Evolutionary conservation across 1,139 yeast genomes (phyloP).

Genomic region (Suhomyces ambrosiae): DNA sequence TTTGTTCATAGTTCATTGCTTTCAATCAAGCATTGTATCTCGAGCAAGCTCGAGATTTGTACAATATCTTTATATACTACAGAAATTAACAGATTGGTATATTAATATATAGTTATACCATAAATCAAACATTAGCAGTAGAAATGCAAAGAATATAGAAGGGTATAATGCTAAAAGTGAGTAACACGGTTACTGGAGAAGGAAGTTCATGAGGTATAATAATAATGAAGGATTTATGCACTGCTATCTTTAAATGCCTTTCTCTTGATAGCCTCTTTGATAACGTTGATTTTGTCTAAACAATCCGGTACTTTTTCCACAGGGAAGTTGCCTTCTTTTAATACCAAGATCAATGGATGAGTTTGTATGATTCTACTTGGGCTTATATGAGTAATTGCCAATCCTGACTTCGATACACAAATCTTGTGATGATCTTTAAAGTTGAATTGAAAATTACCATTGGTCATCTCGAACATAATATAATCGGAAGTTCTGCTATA

Average conservation of each 20-base stretch:
- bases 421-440: slow-evolving; percentile 93
- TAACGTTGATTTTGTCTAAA: slow-evolving; percentile 37
- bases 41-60: slow-evolving; percentile 3
- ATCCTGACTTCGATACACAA: slow-evolving; percentile 75
- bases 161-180: slow-evolving; percentile 11
- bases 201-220: slow-evolving; percentile 7
- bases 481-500: slow-evolving; percentile 76
- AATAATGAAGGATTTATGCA: not conserved
- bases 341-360: slow-evolving; percentile 59
- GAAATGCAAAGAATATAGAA: slow-evolving; percentile 10
- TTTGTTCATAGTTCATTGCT: too few species aligned
- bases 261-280: slow-evolving; percentile 45
- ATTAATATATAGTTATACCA: slow-evolving; percentile 5
- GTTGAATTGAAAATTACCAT: slow-evolving; percentile 91
- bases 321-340: slow-evolving; percentile 66
- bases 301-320: slow-evolving; percentile 56
- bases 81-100: slow-evolving; percentile 1
- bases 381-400: slow-evolving; percentile 78
- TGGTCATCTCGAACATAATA: slow-evolving; percentile 91
- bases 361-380: slow-evolving; percentile 76
- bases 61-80: slow-evolving; percentile 3
- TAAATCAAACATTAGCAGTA: slow-evolving; percentile 13
- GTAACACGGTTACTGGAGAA: slow-evolving; percentile 13
- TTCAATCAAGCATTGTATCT: not conserved
- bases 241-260: slow-evolving; percentile 40